Evolutionary conservation across 2,329 filamentous ascomycete genomes (phyloP), one percentile per base, ranked within the genome.

Genomic region (Aspergillus persii): DNA sequence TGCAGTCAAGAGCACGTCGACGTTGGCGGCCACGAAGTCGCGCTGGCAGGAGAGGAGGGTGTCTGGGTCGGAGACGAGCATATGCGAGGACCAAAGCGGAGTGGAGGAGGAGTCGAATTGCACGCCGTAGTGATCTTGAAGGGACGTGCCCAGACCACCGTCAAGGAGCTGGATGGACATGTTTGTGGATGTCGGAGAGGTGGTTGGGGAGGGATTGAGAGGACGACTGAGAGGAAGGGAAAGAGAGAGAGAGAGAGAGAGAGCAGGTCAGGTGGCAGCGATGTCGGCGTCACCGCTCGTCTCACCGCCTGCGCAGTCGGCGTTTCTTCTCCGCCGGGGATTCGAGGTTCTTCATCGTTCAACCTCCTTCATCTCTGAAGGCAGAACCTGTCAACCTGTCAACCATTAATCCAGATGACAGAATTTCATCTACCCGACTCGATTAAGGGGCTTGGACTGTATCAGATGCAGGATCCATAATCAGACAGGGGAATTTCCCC

Each of bases 81-180:
- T 79, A 67, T 89, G 83, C 0, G 86, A 86, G 0, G 88, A 89
- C 88, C 88, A 90, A 44, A 90, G 80, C 0, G 87, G 88, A 9
- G 74, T 76, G 41, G 75, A 69, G 30, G 76, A 71, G 54, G 76
- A 74, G 70, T 89, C 90, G 12, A 70, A 76, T 60, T 83, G 68
- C 57, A 73, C 72, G 69, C 87, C 84, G 26, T 80, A 61, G 30
- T 81, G 60, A 60, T 86, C 82, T 67, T 87, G 82, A 2, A 90
- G 84, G 0, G 86, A 84, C 2, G 88, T 90, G 36, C 88, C 87
- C 26, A 90, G 80, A 7, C 87, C 87, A 55, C 88, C 87, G 68
- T 90, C 87, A 44, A 90, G 81, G 52, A 90, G 65, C 46, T 66
- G 65, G 74, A 61, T 80, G 73, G 60, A 5, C 44, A 47, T 47